These are phyloP conservation scores for Malus fusca DNA, from an alignment of 306 rosid species.

Conservation along the genomic window DNA sequence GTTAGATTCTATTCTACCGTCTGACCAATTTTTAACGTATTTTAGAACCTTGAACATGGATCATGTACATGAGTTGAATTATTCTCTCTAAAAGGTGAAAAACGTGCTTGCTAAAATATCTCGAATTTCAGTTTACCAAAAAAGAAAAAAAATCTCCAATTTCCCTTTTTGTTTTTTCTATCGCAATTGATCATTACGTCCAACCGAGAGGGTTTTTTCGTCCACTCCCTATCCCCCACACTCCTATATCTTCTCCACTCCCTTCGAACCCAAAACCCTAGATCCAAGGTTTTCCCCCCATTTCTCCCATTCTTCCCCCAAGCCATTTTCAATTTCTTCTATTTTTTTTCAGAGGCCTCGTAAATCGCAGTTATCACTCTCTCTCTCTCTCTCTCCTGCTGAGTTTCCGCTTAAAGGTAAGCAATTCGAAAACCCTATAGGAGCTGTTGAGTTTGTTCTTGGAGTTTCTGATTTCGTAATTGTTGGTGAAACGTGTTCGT, in stretches of 20 bases:
- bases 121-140: too few species aligned
- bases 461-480: background rate
- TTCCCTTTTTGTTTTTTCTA: too few species aligned
- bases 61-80: too few species aligned
- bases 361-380: background rate
- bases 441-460: background rate
- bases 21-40: too few species aligned
- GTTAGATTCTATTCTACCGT: too few species aligned
- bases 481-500: constrained; percentile 5
- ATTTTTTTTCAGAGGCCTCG: constrained; percentile 1
- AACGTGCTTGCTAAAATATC: too few species aligned
- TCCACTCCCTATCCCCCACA: background rate
- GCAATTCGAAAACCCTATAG: background rate
- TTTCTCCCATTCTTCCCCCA: background rate
- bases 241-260: background rate
- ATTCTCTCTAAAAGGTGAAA: too few species aligned
- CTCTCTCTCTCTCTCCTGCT: background rate
- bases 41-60: too few species aligned
- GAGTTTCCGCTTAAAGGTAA: constrained; percentile 31
- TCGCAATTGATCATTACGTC: too few species aligned
- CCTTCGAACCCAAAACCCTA: constrained; percentile 6
- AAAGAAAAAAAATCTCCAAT: too few species aligned
- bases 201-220: background rate
- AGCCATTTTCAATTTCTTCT: background rate
- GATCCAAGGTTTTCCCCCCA: constrained; percentile 39